Conservation (phyloP, 768 basidiomycete species). For the Boletus insuetus region DNA sequence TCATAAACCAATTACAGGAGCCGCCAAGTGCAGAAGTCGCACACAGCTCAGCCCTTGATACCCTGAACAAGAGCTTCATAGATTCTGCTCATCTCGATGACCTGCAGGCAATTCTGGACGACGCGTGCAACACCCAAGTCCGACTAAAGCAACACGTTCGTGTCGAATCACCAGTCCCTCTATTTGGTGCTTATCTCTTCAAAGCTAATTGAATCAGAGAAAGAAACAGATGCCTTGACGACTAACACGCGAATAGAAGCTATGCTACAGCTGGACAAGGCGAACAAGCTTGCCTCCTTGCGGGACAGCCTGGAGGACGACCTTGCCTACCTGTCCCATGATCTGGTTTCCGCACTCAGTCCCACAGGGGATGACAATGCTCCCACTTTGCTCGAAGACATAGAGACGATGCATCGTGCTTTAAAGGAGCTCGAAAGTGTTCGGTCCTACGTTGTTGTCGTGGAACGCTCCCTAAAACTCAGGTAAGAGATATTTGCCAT, state of each 20-base stretch:
- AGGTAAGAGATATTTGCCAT: constrained; percentile 48
- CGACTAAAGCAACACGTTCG: constrained; percentile 47
- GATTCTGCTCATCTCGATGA: constrained; percentile 50
- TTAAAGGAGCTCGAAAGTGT: constrained; percentile 76
- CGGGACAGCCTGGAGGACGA: constrained; percentile 80
- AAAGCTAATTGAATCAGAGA: constrained; percentile 57
- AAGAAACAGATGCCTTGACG: constrained; percentile 45
- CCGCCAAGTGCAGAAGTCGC: constrained; percentile 46
- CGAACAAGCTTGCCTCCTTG: constrained; percentile 71
- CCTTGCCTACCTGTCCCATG: constrained; percentile 60
- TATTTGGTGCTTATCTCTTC: constrained; percentile 32
- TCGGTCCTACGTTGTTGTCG: constrained; percentile 69
- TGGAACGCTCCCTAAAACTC: constrained; percentile 66
- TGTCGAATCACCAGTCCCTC: constrained; percentile 15
- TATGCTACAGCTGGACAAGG: constrained; percentile 52
- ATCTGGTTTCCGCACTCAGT: constrained; percentile 55
- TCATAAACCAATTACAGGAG: constrained; percentile 47
- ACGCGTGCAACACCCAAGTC: constrained; percentile 40
- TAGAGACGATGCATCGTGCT: constrained; percentile 75
- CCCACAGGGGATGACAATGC: constrained; percentile 42
- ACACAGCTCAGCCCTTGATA: constrained; percentile 32
- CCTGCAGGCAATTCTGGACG: constrained; percentile 43
- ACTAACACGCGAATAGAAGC: constrained; percentile 46
- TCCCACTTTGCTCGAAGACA: constrained; percentile 74
- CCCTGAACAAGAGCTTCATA: constrained; percentile 46